Evolutionary conservation across 2,329 filamentous ascomycete species (phyloP).

Genomic region (Aspergillus fructus): DNA sequence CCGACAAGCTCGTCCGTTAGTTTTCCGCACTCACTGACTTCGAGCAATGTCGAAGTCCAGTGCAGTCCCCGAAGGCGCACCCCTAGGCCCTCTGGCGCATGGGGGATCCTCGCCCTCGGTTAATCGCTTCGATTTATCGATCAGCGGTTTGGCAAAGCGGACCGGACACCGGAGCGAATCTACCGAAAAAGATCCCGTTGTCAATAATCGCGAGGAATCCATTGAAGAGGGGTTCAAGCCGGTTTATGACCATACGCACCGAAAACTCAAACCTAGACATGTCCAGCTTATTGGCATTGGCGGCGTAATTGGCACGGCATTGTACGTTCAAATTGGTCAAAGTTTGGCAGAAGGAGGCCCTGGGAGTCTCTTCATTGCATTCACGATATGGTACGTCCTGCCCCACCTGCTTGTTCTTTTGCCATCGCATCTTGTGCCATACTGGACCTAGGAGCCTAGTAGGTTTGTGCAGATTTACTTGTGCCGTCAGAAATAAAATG

Average conservation of each 20-base stretch:
- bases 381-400: slow-evolving; percentile 45
- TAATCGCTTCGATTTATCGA: slow-evolving; percentile 13
- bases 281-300: slow-evolving; percentile 50
- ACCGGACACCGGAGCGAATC: slow-evolving; percentile 7
- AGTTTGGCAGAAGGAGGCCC: slow-evolving; percentile 43
- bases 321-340: slow-evolving; percentile 45
- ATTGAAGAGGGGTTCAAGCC: slow-evolving; percentile 26
- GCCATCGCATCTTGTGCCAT: neutral
- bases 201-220: slow-evolving; percentile 20
- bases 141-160: slow-evolving; percentile 15
- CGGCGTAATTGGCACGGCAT: slow-evolving; percentile 45
- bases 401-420: neutral
- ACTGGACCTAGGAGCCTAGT: neutral
- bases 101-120: slow-evolving; percentile 13
- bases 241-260: slow-evolving; percentile 35
- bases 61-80: neutral
- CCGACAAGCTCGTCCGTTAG: neutral
- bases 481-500: neutral
- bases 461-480: neutral
- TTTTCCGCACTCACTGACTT: neutral
- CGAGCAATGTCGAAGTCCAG: slow-evolving; percentile 4
- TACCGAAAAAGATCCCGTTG: slow-evolving; percentile 19
- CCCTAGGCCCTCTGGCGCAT: slow-evolving; percentile 18
- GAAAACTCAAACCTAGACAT: slow-evolving; percentile 46
- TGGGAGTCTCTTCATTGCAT: slow-evolving; percentile 45